Conservation (phyloP, 179 eudicot species). For the Camellia oleifera region DNA sequence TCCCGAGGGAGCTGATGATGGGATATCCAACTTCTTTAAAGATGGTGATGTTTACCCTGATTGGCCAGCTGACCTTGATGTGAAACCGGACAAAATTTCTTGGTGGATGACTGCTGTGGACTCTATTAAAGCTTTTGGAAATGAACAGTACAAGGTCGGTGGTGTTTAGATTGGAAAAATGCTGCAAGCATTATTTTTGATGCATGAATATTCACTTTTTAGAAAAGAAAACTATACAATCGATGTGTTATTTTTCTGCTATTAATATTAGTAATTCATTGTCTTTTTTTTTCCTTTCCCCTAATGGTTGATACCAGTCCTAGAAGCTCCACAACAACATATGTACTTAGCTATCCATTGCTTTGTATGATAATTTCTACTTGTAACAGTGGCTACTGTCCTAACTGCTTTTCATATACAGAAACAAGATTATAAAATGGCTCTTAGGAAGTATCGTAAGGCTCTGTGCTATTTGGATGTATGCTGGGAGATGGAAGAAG, state of each 20-base stretch:
- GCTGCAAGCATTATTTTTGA: not conserved
- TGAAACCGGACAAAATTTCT: constrained; percentile 51
- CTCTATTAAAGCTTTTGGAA: constrained; percentile 60
- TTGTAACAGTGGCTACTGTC: constrained; percentile 29
- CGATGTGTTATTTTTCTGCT: not conserved
- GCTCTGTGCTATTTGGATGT: constrained; percentile 71
- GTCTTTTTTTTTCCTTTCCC: not conserved
- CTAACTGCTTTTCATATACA: constrained; percentile 35
- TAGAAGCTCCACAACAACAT: not conserved
- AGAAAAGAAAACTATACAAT: constrained; percentile 1
- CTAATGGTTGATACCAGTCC: not conserved
- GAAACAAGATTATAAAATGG: constrained; percentile 92
- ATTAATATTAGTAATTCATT: not conserved
- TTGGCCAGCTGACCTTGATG: constrained; percentile 72
- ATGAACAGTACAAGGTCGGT: constrained; percentile 68
- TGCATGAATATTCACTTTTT: not conserved
- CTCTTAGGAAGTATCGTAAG: constrained; percentile 76
- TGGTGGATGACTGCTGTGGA: constrained; percentile 72
- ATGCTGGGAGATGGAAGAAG: constrained; percentile 91
- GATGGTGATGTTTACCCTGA: constrained; percentile 83
- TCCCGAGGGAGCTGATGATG: constrained; percentile 76
- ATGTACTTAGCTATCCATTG: not conserved
- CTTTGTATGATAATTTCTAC: constrained; percentile 1
- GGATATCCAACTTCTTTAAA: constrained; percentile 62
- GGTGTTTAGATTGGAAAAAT: constrained; percentile 16